Evolutionary conservation across 23 red algal genomes (phyloP).

Genomic region (Chondrus crispus): DNA sequence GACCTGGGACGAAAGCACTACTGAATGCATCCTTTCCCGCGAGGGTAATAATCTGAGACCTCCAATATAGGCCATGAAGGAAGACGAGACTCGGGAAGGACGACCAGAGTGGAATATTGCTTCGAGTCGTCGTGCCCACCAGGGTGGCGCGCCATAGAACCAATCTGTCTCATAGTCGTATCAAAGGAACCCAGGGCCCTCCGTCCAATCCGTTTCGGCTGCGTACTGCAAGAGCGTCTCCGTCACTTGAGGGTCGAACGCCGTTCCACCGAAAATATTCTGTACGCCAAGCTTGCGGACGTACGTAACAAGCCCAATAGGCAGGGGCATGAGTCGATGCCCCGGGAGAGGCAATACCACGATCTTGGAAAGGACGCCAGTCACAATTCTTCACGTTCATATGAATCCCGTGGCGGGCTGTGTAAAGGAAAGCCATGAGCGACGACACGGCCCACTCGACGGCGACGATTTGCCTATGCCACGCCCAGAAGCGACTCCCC

Average conservation of each 20-base stretch:
- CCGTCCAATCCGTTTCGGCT: background rate
- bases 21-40: no score
- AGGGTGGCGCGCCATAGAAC: constrained; percentile 1
- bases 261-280: background rate
- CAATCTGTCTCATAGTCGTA: background rate
- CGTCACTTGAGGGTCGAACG: background rate
- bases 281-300: background rate
- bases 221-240: background rate
- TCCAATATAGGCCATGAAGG: no score
- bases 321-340: background rate
- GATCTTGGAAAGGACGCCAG: no score
- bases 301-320: background rate
- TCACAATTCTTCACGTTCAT: background rate
- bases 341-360: no score
- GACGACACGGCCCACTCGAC: background rate
- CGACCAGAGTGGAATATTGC: no score
- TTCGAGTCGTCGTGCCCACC: no score
- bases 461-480: background rate
- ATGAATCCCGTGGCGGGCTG: background rate
- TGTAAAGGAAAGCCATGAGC: background rate
- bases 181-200: background rate
- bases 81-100: no score
- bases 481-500: background rate
- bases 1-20: no score
- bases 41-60: no score